Evolutionary conservation across 2,329 filamentous ascomycete genomes (phyloP).

Genomic region (Fusarium keratoplasticum): DNA sequence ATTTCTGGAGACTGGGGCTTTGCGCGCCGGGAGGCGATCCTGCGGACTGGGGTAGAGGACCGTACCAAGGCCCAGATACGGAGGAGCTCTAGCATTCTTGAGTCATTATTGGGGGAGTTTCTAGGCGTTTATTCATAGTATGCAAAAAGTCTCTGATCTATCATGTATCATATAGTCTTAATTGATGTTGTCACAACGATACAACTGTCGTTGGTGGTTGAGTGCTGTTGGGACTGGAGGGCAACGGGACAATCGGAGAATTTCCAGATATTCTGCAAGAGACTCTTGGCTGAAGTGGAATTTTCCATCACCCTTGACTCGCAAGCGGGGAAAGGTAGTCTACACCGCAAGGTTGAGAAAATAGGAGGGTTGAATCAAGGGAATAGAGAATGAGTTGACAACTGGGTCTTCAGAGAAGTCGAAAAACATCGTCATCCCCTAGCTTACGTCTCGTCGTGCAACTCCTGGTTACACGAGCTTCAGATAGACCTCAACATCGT

Average conservation of each 20-base stretch:
- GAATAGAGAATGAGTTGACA: background rate
- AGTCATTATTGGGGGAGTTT: background rate
- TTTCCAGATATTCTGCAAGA: background rate
- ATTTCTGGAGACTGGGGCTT: slow-evolving; percentile 93
- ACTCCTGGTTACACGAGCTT: background rate
- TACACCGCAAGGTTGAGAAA: background rate
- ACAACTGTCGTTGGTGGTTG: background rate
- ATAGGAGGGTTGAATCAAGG: background rate
- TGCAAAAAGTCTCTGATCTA: slow-evolving; percentile 12
- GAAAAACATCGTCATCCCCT: background rate
- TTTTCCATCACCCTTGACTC: background rate
- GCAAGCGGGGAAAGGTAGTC: background rate
- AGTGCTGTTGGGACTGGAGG: background rate
- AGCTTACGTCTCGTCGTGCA: background rate
- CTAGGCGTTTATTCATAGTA: background rate
- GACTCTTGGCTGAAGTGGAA: background rate
- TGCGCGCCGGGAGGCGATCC: slow-evolving; percentile 87
- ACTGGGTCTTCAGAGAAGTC: background rate
- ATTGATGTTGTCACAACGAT: background rate
- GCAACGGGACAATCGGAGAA: background rate
- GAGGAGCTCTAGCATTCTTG: slow-evolving; percentile 52
- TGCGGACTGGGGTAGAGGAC: slow-evolving; percentile 71
- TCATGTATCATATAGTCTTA: slow-evolving; percentile 3
- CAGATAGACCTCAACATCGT: background rate
- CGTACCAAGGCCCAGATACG: slow-evolving; percentile 54